Percentiles rank a stretch among this genome's conserved stretches.
These are phyloP conservation scores for Quercus tomentella DNA, from an alignment of 331 rosid genomes.

Conservation along the genomic window DNA sequence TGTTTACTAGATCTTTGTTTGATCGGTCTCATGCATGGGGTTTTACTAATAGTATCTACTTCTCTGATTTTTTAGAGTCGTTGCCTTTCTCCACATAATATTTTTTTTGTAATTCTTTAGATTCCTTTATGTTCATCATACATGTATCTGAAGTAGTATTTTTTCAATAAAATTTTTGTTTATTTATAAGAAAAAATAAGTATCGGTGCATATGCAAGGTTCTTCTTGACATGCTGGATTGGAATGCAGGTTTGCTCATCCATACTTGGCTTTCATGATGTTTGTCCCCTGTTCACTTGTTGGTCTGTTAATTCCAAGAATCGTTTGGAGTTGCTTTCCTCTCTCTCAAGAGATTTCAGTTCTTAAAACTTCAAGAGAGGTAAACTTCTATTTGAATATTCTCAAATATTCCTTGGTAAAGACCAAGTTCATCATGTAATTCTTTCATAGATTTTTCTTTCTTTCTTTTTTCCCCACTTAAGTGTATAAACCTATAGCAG, in stretches of 20 bases:
- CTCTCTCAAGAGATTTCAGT: constrained; percentile 60
- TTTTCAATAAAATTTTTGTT: too few species aligned
- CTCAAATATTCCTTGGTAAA: not conserved
- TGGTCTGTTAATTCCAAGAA: constrained; percentile 81
- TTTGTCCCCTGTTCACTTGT: constrained; percentile 74
- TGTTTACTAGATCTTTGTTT: too few species aligned
- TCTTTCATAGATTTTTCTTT: not conserved
- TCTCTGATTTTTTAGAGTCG: too few species aligned
- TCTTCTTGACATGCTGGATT: constrained; percentile 26
- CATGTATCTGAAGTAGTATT: too few species aligned
- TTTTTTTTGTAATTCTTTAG: too few species aligned
- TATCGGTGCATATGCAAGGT: constrained; percentile 15
- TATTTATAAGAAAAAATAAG: too few species aligned
- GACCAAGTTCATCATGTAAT: not conserved
- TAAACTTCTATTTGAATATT: constrained; percentile 25
- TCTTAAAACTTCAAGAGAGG: constrained; percentile 66
- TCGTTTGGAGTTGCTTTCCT: constrained; percentile 58
- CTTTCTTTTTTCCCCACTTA: not conserved
- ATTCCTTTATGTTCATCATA: too few species aligned
- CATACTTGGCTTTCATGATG: constrained; percentile 94
- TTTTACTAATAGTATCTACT: too few species aligned
- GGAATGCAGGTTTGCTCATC: constrained; percentile 83
- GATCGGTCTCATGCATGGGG: too few species aligned
- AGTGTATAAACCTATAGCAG: not conserved
- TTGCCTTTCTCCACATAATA: too few species aligned